A percentile compares a stretch with the other conserved stretches of the same genome.
Conservation (phyloP, 2,329 filamentous ascomycete species). For the Chrysosporium queenslandicum region DNA sequence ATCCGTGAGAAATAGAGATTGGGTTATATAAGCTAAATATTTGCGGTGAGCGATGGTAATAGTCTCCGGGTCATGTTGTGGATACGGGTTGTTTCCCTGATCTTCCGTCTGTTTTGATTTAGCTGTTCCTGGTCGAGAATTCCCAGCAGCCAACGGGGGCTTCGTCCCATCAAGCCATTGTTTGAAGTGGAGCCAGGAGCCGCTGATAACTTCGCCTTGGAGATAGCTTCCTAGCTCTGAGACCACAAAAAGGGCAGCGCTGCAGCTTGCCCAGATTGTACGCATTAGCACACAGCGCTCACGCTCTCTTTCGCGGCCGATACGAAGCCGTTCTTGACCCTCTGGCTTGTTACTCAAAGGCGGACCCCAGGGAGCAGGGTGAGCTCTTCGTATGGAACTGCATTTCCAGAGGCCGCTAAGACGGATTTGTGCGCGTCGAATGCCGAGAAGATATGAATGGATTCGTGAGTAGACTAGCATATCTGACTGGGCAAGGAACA, state of each 20-base stretch:
- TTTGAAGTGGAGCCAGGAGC: slow-evolving; percentile 70
- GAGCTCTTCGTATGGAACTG: slow-evolving; percentile 63
- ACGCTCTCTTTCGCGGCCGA: slow-evolving; percentile 55
- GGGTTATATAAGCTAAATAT: slow-evolving; percentile 58
- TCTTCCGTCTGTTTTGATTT: slow-evolving; percentile 20
- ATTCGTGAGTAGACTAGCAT: slow-evolving; percentile 72
- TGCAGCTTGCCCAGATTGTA: slow-evolving; percentile 80
- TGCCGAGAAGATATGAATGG: slow-evolving; percentile 74
- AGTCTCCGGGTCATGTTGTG: slow-evolving; percentile 66
- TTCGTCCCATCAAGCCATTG: slow-evolving; percentile 54
- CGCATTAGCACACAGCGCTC: slow-evolving; percentile 59
- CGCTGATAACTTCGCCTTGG: slow-evolving; percentile 76
- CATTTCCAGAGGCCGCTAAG: slow-evolving; percentile 81
- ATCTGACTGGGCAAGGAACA: slow-evolving; percentile 71
- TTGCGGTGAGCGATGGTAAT: slow-evolving; percentile 67
- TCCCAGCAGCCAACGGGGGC: slow-evolving; percentile 20
- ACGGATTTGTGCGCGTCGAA: slow-evolving; percentile 75
- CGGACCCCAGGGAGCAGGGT: slow-evolving; percentile 60
- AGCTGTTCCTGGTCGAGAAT: slow-evolving; percentile 34
- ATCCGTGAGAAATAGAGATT: slow-evolving; percentile 38
- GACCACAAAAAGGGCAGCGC: slow-evolving; percentile 77
- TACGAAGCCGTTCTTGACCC: slow-evolving; percentile 50
- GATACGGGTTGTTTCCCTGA: slow-evolving; percentile 12
- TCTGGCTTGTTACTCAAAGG: slow-evolving; percentile 52
- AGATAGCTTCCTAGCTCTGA: slow-evolving; percentile 81